Conservation (phyloP, 1,284 basidiomycete species). For the Lignosus rhinocerotis region DNA sequence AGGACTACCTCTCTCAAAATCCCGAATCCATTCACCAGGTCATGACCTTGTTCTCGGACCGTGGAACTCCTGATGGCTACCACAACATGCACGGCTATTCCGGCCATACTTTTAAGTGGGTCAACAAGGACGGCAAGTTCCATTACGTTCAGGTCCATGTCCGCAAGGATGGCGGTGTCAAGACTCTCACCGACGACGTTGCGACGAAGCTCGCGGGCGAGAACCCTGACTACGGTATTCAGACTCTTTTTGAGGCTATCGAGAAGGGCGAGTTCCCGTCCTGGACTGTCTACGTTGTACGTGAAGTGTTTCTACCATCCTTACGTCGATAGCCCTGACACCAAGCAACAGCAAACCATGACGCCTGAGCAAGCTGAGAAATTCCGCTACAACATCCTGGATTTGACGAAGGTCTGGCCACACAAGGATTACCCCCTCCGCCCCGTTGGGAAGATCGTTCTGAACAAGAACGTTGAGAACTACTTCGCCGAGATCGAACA, state of each 20-base stretch:
- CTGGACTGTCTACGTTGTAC: conserved; percentile 73
- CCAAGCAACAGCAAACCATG: conserved; percentile 74
- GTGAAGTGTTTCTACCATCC: conserved; percentile 2
- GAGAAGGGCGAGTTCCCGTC: conserved; percentile 74
- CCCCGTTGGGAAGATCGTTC: conserved; percentile 80
- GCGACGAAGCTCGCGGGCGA: conserved; percentile 62
- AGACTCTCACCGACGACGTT: conserved; percentile 67
- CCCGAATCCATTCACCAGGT: conserved; percentile 91
- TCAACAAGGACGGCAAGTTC: conserved; percentile 81
- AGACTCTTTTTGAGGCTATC: conserved; percentile 80
- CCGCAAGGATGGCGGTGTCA: conserved; percentile 75
- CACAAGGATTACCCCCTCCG: conserved; percentile 86
- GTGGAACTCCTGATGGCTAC: conserved; percentile 87
- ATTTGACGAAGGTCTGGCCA: conserved; percentile 91
- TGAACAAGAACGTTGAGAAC: conserved; percentile 86
- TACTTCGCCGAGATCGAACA: conserved; percentile 89
- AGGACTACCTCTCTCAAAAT: conserved; percentile 93
- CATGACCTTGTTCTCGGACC: conserved; percentile 88
- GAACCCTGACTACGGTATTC: conserved; percentile 82
- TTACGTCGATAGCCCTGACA: neutral
- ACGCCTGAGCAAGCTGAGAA: conserved; percentile 87
- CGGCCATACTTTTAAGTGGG: conserved; percentile 91
- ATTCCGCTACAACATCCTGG: conserved; percentile 87
- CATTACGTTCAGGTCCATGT: conserved; percentile 85
- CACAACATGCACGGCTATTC: conserved; percentile 88